phyloP scores from a whole-genome alignment of 2,329 filamentous ascomycete species.

The Colletotrichum siamense region DNA sequence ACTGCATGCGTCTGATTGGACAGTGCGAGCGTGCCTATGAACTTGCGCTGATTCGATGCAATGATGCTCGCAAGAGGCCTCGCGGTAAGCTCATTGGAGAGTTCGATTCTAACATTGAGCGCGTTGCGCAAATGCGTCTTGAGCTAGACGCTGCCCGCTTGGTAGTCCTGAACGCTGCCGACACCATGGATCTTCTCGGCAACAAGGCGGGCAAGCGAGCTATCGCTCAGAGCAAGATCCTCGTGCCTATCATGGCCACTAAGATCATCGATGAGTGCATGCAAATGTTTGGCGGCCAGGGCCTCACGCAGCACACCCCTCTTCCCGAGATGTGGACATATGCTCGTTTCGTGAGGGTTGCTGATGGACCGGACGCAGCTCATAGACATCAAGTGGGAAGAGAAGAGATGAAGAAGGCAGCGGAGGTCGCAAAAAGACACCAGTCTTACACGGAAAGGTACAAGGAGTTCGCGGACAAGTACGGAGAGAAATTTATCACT shows the following conservation, averaged over 20 bases:
- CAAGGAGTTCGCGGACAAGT: slow-evolving; percentile 68
- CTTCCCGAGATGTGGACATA: slow-evolving; percentile 85
- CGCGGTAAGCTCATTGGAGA: slow-evolving; percentile 87
- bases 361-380: slow-evolving; percentile 96
- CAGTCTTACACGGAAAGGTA: slow-evolving; percentile 68
- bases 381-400: slow-evolving; percentile 81
- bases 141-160: slow-evolving; percentile 93
- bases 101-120: slow-evolving; percentile 93
- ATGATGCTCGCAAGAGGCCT: slow-evolving; percentile 87
- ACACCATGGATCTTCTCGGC: slow-evolving; percentile 88
- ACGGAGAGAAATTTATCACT: slow-evolving; percentile 45
- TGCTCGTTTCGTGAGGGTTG: slow-evolving; percentile 82
- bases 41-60: slow-evolving; percentile 92
- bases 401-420: slow-evolving; percentile 77
- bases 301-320: slow-evolving; percentile 95
- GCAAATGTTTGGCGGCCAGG: slow-evolving; percentile 89
- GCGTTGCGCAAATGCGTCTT: slow-evolving; percentile 88
- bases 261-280: slow-evolving; percentile 94
- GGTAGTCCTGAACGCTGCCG: slow-evolving; percentile 89
- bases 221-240: slow-evolving; percentile 96
- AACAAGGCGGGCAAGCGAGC: slow-evolving; percentile 90
- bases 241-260: slow-evolving; percentile 82
- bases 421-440: slow-evolving; percentile 65
- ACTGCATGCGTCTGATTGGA: slow-evolving; percentile 96
- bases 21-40: slow-evolving; percentile 87